Conservation (phyloP, 1,284 basidiomycete species). For the Trichosporon inkin region DNA sequence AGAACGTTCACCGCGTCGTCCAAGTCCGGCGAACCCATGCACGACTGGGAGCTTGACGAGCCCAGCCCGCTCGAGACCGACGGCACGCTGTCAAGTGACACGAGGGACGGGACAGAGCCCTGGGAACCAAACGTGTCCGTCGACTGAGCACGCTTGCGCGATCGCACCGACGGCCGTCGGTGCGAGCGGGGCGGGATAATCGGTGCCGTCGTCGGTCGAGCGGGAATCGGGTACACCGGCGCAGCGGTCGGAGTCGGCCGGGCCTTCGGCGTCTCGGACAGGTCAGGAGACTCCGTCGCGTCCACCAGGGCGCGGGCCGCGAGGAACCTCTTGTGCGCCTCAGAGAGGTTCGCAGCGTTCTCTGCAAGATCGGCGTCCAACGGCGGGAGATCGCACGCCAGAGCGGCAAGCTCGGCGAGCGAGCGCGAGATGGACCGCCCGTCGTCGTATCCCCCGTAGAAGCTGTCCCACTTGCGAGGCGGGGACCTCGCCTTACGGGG, state of each 20-base stretch:
- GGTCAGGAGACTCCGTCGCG: constrained; percentile 11
- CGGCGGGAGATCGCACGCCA: constrained; percentile 22
- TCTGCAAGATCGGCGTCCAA: constrained; percentile 15
- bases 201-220: not conserved
- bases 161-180: not conserved
- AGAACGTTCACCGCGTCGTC: constrained; percentile 25
- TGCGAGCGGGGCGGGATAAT: not conserved
- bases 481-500: constrained; percentile 14
- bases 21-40: constrained; percentile 32
- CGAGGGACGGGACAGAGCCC: constrained; percentile 39
- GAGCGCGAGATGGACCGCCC: constrained; percentile 22
- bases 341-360: not conserved
- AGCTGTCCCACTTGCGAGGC: constrained; percentile 1
- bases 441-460: constrained; percentile 23
- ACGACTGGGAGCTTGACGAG: constrained; percentile 20
- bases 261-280: not conserved
- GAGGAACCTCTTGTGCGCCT: not conserved
- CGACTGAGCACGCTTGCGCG: not conserved
- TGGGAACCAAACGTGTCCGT: constrained; percentile 29
- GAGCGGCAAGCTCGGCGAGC: constrained; percentile 21
- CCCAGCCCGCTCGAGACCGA: constrained; percentile 26
- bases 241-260: not conserved
- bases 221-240: not conserved
- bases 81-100: constrained; percentile 35
- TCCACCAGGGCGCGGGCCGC: constrained; percentile 12